Evolutionary conservation across 108 stramenopile genomes (phyloP), one percentile per base, ranked within the genome.

Genomic region (Nitzschia inconspicua): DNA sequence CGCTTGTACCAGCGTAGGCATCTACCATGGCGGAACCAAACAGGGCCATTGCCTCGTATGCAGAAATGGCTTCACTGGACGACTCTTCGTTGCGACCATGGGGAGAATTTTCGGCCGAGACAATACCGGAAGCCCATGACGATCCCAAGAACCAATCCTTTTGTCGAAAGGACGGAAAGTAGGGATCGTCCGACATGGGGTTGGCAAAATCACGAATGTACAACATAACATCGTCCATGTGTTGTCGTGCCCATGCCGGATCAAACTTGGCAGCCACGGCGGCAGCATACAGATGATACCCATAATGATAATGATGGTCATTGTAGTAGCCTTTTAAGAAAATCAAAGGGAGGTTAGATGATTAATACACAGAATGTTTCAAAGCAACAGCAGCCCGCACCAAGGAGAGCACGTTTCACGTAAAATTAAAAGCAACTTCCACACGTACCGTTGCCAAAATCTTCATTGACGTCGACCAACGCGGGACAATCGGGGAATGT

Each of bases 61-160:
- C 88, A 16, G 89, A 83, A 59, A 96, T 93, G 7, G 95, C 91
- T 57, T 96, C 95, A 22, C 85, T 85, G 35, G 74, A 76, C 16
- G 85, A 87, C 65, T 94, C 95, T 63, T 96, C 88, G 42, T 96
- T 93, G 20, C 89, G 69, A 3, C 95, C 95, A 72, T 94, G 89
- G 18, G 73, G 71, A 47, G 81, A 88, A n/a, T 75, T 77, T 30
- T 79, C 66, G 7, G 68, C 54, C 3, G 83, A 85, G 6, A 44
- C 50, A 43, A 91, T 79, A 23, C 94, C 94, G 32, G 69, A 67
- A 7, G 94, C 94, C 95, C 94, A 95, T 19, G 72, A 75, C 19
- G 66, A 72, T 19, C 91, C 91, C 22, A 90, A 44, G 44, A 60
- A 85, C 82, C 85, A 85, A 69, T 85, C 84, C 66, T 82, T 85